A percentile compares a stretch with the other conserved stretches of the same genome.
Evolutionary conservation across 179 eudicot species (phyloP).

Genomic region (Gypsophila paniculata): DNA sequence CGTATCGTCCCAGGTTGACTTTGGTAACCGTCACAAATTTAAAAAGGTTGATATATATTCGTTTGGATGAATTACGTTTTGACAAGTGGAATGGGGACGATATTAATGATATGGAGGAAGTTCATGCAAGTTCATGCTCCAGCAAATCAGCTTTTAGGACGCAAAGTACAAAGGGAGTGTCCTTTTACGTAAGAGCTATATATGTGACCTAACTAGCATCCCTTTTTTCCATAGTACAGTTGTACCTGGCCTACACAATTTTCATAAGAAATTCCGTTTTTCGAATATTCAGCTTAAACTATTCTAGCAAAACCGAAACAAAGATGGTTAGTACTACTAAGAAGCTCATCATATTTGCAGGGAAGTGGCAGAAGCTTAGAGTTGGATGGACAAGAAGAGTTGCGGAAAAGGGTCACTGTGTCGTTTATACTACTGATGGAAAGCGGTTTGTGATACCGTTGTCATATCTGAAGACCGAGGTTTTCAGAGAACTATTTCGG

Average conservation of each 20-base stretch:
- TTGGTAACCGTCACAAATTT: background rate
- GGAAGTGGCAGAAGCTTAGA: slow-evolving; percentile 23
- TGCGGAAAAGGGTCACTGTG: slow-evolving; percentile 42
- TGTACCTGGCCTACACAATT: background rate
- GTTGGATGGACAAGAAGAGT: slow-evolving; percentile 17
- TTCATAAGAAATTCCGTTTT: slow-evolving; percentile 2
- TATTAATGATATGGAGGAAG: background rate
- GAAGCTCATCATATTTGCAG: slow-evolving; percentile 19
- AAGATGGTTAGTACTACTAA: slow-evolving; percentile 18
- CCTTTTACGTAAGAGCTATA: slow-evolving; percentile 15
- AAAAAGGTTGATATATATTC: no score
- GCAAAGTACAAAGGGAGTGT: slow-evolving; percentile 28
- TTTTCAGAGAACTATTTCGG: slow-evolving; percentile 39
- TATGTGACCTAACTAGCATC: slow-evolving; percentile 10
- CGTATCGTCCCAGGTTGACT: background rate
- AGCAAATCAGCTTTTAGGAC: slow-evolving; percentile 20
- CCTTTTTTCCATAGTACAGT: background rate
- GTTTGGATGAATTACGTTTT: no score
- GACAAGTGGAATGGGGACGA: background rate
- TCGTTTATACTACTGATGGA: slow-evolving; percentile 33
- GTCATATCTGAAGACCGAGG: slow-evolving; percentile 28
- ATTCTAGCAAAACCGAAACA: background rate
- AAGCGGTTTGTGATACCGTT: slow-evolving; percentile 42
- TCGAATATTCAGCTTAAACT: background rate
- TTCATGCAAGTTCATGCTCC: slow-evolving; percentile 18